A percentile compares a stretch with the other conserved stretches of the same genome.
Conservation (phyloP, 768 basidiomycete genomes). For the Fibroporia radiculosa region DNA sequence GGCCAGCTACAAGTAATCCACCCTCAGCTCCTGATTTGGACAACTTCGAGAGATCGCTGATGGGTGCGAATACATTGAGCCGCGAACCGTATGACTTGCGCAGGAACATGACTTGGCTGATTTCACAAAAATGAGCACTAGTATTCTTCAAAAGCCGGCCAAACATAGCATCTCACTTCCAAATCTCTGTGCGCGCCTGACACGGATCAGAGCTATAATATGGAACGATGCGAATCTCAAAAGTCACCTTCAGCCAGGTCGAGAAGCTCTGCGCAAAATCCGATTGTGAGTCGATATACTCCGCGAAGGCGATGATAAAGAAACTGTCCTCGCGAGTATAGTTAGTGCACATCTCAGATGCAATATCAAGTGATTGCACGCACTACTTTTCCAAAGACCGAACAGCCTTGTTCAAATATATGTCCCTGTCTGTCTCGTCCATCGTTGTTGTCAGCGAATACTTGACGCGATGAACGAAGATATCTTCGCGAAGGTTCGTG, state of each 20-base stretch:
- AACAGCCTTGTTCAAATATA: conserved; percentile 54
- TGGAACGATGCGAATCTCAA: not conserved
- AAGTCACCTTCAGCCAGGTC: conserved; percentile 72
- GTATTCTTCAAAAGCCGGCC: not conserved
- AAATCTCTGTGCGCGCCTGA: conserved; percentile 80
- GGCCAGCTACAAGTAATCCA: conserved; percentile 53
- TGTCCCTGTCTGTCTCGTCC: conserved; percentile 44
- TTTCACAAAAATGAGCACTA: not conserved
- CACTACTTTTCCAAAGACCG: conserved; percentile 87
- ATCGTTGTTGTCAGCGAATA: conserved; percentile 79
- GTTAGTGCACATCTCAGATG: not conserved
- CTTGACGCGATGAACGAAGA: conserved; percentile 73
- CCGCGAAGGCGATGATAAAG: conserved; percentile 91
- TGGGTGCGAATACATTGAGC: conserved; percentile 85
- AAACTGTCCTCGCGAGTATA: conserved; percentile 45
- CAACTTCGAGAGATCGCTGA: conserved; percentile 78
- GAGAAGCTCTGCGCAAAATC: conserved; percentile 66
- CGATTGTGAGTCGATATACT: conserved; percentile 65
- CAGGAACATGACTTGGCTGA: conserved; percentile 79
- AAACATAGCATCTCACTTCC: conserved; percentile 76
- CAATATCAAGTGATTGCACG: conserved; percentile 17
- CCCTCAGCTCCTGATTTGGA: conserved; percentile 60
- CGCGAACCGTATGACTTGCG: conserved; percentile 75
- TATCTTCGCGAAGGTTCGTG: conserved; percentile 83
- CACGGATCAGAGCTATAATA: not conserved